Percentiles rank a stretch among this genome's conserved stretches.
phyloP scores from a whole-genome alignment of 305 asterid species.

The Fraxinus xanthoxyloides region DNA sequence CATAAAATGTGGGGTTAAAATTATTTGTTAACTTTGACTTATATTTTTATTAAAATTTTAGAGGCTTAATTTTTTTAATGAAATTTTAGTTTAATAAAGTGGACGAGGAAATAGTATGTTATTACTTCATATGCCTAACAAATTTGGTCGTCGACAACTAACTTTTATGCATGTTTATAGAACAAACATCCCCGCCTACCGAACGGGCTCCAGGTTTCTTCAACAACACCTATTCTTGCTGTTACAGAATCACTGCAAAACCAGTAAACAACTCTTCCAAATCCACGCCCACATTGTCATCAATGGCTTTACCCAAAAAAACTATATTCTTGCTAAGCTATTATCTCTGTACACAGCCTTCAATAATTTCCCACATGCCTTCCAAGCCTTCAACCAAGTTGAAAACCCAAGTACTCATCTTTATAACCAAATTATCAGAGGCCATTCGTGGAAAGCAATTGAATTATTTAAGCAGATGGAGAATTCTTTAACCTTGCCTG shows the following conservation, averaged over 20 bases:
- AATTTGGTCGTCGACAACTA: not conserved
- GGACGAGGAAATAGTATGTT: not conserved
- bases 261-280: conserved; percentile 44
- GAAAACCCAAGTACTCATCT: conserved; percentile 48
- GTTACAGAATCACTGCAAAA: conserved; percentile 46
- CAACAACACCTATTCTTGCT: conserved; percentile 56
- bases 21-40: not conserved
- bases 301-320: conserved; percentile 54
- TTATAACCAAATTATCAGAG: conserved; percentile 76
- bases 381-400: conserved; percentile 51
- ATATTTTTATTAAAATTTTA: too few relatives aligned
- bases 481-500: conserved; percentile 42
- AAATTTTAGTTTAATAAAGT: not conserved
- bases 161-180: conserved; percentile 37
- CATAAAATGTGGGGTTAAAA: too few relatives aligned
- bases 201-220: conserved; percentile 34
- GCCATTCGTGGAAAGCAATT: conserved; percentile 40
- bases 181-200: conserved; percentile 35
- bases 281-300: conserved; percentile 57
- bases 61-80: not conserved
- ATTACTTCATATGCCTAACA: not conserved
- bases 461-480: conserved; percentile 46
- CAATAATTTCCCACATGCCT: conserved; percentile 39
- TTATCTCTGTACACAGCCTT: conserved; percentile 43
- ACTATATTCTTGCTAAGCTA: conserved; percentile 62